phyloP scores from a whole-genome alignment of 2,329 filamentous ascomycete genomes.

The Alternaria infectoria region DNA sequence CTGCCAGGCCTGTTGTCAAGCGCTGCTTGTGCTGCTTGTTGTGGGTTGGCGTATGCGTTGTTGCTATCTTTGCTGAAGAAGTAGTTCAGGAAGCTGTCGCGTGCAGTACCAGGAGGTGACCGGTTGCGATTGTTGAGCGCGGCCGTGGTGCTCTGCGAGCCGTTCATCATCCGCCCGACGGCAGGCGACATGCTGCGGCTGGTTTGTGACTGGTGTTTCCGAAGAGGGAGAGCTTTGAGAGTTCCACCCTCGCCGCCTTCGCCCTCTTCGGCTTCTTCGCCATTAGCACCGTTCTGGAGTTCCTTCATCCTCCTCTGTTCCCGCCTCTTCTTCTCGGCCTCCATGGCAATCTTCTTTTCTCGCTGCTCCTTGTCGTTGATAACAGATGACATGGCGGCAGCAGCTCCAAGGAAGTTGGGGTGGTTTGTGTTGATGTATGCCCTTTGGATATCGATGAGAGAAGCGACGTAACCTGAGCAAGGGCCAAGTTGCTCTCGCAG shows the following conservation, averaged over 20 bases:
- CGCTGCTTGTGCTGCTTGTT: constrained; percentile 51
- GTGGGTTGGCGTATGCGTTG: constrained; percentile 47
- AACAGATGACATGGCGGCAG: constrained; percentile 96
- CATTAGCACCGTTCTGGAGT: constrained; percentile 63
- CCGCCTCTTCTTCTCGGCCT: constrained; percentile 86
- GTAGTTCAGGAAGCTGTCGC: constrained; percentile 96
- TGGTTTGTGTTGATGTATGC: constrained; percentile 99
- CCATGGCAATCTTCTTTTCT: constrained; percentile 78
- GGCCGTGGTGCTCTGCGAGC: constrained; percentile 61
- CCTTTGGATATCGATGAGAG: constrained; percentile 93
- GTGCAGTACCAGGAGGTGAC: constrained; percentile 67
- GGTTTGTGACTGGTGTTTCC: constrained; percentile 66
- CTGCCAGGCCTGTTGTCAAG: constrained; percentile 50
- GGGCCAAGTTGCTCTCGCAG: constrained; percentile 91
- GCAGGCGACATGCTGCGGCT: constrained; percentile 84
- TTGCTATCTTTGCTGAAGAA: constrained; percentile 96
- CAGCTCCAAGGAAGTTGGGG: constrained; percentile 95
- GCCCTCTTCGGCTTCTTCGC: constrained; percentile 70
- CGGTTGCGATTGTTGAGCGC: constrained; percentile 69
- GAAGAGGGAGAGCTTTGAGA: constrained; percentile 63
- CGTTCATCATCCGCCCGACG: constrained; percentile 69
- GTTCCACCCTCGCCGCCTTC: constrained; percentile 61
- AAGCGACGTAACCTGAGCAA: constrained; percentile 89
- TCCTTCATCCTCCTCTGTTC: constrained; percentile 86
- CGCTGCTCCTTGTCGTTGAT: constrained; percentile 94